Evolutionary conservation across 1,284 basidiomycete species (phyloP).

Genomic region (Leccinum pallidistipes): DNA sequence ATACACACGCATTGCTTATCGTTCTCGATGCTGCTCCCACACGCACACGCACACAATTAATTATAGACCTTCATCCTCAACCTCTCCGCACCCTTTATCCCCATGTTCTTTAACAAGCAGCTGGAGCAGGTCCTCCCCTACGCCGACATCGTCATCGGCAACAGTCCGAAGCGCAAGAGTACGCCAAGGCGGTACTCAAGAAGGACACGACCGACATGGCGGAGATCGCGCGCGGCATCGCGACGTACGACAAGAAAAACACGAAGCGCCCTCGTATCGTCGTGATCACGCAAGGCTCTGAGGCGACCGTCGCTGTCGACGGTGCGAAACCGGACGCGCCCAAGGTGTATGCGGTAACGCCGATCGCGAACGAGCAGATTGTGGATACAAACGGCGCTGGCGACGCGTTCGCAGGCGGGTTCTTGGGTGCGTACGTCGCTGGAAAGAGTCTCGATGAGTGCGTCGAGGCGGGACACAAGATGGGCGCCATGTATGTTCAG

Average conservation of each 20-base stretch:
- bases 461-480: slow-evolving; percentile 86
- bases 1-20: neutral
- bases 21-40: neutral
- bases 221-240: slow-evolving; percentile 74
- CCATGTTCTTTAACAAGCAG: slow-evolving; percentile 89
- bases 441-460: slow-evolving; percentile 83
- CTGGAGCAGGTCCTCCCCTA: slow-evolving; percentile 80
- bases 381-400: slow-evolving; percentile 99
- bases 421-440: slow-evolving; percentile 82
- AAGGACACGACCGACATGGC: slow-evolving; percentile 62
- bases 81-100: slow-evolving; percentile 97
- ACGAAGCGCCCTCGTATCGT: slow-evolving; percentile 82
- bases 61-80: slow-evolving; percentile 84
- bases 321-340: slow-evolving; percentile 54
- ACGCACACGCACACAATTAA: neutral
- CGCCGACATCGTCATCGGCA: slow-evolving; percentile 88
- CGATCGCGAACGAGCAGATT: slow-evolving; percentile 70
- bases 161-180: slow-evolving; percentile 92
- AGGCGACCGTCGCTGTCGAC: slow-evolving; percentile 80
- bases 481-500: slow-evolving; percentile 88
- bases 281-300: slow-evolving; percentile 89
- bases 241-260: slow-evolving; percentile 58
- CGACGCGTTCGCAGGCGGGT: slow-evolving; percentile 98
- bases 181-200: slow-evolving; percentile 68
- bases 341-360: slow-evolving; percentile 62